phyloP scores from a whole-genome alignment of 306 rosid genomes.

The Quercus gilva region DNA sequence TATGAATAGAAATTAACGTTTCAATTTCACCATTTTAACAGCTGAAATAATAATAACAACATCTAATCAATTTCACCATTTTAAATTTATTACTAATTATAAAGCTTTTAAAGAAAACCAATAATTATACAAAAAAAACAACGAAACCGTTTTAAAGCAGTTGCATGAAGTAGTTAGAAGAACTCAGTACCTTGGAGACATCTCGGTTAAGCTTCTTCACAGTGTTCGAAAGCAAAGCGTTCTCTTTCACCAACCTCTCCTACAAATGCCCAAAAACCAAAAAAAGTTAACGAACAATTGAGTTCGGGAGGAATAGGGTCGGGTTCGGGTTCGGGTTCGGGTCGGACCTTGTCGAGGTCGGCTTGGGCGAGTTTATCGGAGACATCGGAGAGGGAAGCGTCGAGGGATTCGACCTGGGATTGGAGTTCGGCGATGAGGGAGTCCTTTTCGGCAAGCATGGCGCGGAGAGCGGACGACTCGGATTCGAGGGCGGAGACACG shows the following conservation, averaged over 20 bases:
- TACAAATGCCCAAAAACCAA: slow-evolving; percentile 6
- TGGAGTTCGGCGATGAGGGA: slow-evolving; percentile 55
- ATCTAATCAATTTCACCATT: background rate
- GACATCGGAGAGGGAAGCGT: slow-evolving; percentile 51
- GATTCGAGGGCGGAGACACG: slow-evolving; percentile 71
- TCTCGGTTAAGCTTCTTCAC: slow-evolving; percentile 83
- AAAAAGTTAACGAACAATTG: background rate
- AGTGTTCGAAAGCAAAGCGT: slow-evolving; percentile 53
- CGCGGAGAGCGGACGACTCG: slow-evolving; percentile 45
- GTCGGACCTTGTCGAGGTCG: slow-evolving; percentile 56
- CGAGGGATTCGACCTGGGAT: slow-evolving; percentile 53
- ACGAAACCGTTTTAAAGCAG: background rate
- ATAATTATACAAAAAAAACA: background rate
- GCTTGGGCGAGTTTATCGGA: slow-evolving; percentile 55
- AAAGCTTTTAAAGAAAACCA: background rate
- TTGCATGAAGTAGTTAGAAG: too few relatives aligned
- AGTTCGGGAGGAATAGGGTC: background rate
- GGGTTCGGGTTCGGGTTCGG: too few relatives aligned
- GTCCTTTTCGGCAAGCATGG: slow-evolving; percentile 58
- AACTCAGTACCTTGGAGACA: slow-evolving; percentile 70
- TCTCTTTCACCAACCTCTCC: slow-evolving; percentile 71
- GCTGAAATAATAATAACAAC: background rate
- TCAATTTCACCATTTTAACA: background rate
- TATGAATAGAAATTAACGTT: background rate
- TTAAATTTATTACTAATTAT: background rate